A percentile compares a stretch with the other conserved stretches of the same genome.
Evolutionary conservation across 305 asterid species (phyloP).

Genomic region (Solanum hybrid): DNA sequence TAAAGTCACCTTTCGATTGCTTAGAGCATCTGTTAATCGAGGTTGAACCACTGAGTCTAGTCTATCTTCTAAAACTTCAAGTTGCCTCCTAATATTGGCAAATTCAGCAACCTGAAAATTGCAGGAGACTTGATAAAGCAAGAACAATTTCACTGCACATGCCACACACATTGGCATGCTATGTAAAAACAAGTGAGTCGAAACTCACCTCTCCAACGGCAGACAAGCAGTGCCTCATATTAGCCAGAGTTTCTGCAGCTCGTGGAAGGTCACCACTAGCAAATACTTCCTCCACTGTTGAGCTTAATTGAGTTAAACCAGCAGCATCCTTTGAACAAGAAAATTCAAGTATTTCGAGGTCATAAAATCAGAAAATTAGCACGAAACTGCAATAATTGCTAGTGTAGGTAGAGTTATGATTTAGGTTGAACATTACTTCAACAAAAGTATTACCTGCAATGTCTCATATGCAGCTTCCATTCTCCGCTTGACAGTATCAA

Average conservation of each 20-base stretch:
- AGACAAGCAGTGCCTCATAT: conserved; percentile 92
- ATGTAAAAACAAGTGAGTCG: neutral
- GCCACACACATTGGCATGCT: neutral
- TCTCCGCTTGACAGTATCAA: conserved; percentile 90
- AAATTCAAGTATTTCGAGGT: conserved; percentile 11
- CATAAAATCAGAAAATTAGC: neutral
- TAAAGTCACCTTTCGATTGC: conserved; percentile 62
- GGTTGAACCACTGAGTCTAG: conserved; percentile 97
- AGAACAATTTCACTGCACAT: neutral
- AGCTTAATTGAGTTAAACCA: conserved; percentile 89
- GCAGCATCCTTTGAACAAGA: conserved; percentile 79
- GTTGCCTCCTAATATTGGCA: conserved; percentile 97
- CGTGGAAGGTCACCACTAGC: conserved; percentile 97
- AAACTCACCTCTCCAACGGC: conserved; percentile 92
- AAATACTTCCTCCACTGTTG: conserved; percentile 99
- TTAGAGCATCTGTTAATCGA: conserved; percentile 83
- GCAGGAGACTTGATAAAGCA: neutral
- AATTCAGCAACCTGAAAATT: conserved; percentile 92
- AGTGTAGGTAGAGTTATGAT: neutral
- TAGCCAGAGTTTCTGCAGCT: conserved; percentile 94
- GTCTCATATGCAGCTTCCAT: conserved; percentile 97
- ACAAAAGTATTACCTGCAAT: conserved; percentile 48
- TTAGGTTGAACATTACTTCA: neutral
- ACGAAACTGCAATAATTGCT: neutral
- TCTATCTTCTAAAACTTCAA: conserved; percentile 96